phyloP scores from a whole-genome alignment of 2,329 filamentous ascomycete genomes.

The Lasiodiplodia sp. region DNA sequence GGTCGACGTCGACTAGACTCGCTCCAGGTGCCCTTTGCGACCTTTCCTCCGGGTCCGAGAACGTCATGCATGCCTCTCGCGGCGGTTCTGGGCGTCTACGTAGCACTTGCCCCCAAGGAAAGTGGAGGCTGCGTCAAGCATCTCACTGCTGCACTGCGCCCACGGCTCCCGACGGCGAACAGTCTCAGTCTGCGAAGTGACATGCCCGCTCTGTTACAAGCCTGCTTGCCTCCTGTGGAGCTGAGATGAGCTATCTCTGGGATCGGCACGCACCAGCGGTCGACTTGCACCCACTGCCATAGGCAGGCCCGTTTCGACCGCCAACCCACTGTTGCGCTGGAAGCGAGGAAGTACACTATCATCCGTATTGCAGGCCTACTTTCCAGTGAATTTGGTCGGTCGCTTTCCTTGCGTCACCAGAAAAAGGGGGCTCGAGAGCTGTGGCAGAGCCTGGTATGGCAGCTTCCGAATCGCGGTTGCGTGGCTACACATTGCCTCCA shows the following conservation, averaged over 20 bases:
- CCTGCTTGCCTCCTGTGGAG: background rate
- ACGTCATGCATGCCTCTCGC: background rate
- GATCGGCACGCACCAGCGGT: background rate
- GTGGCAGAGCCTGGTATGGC: background rate
- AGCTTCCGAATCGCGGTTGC: background rate
- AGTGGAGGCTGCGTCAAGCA: background rate
- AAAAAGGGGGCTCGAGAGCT: background rate
- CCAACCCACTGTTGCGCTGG: background rate
- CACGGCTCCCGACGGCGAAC: background rate
- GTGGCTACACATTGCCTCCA: background rate
- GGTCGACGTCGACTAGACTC: background rate
- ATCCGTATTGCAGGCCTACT: background rate
- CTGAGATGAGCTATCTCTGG: background rate
- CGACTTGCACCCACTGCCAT: background rate
- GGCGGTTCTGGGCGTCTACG: background rate
- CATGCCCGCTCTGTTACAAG: background rate
- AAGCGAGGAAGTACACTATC: background rate
- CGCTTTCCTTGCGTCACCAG: background rate
- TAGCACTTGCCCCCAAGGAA: background rate
- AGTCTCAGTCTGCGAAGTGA: background rate
- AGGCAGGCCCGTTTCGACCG: background rate
- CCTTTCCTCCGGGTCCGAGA: background rate
- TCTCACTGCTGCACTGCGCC: background rate
- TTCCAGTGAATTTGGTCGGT: background rate
- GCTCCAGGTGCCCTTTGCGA: background rate